phyloP scores from a whole-genome alignment of 108 stramenopile species.

The Chaetoceros tenuissimus region DNA sequence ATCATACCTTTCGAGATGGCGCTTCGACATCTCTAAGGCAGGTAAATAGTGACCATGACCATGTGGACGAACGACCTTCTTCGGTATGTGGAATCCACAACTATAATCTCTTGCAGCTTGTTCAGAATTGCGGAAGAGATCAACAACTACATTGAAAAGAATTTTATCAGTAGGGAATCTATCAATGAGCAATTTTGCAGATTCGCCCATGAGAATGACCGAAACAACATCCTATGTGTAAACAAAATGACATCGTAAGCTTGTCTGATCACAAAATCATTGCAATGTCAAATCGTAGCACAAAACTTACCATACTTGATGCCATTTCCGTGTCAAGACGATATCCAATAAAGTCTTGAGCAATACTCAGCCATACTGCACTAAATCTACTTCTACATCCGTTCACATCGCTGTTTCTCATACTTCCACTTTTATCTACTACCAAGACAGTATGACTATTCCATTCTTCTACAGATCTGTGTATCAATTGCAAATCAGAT shows the following conservation, averaged over 20 bases:
- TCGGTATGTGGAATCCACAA: not conserved
- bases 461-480: not conserved
- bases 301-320: not conserved
- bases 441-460: not conserved
- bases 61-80: not conserved
- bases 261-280: not conserved
- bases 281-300: not conserved
- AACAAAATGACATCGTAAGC: not conserved
- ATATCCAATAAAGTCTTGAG: constrained; percentile 3
- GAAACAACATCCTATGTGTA: constrained; percentile 21
- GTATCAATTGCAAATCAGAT: not conserved
- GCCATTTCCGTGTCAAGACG: not conserved
- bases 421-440: not conserved
- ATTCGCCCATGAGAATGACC: constrained; percentile 26
- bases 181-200: constrained; percentile 14
- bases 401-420: not conserved
- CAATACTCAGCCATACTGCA: not conserved
- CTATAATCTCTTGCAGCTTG: not conserved
- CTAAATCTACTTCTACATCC: not conserved
- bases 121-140: not conserved
- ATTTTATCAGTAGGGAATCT: not conserved
- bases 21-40: not conserved
- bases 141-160: constrained; percentile 1
- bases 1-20: not conserved
- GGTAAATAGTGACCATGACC: constrained; percentile 2